These are phyloP conservation scores for Tricholoma sp. DNA, from an alignment of 768 basidiomycete species.

Conservation along the genomic window DNA sequence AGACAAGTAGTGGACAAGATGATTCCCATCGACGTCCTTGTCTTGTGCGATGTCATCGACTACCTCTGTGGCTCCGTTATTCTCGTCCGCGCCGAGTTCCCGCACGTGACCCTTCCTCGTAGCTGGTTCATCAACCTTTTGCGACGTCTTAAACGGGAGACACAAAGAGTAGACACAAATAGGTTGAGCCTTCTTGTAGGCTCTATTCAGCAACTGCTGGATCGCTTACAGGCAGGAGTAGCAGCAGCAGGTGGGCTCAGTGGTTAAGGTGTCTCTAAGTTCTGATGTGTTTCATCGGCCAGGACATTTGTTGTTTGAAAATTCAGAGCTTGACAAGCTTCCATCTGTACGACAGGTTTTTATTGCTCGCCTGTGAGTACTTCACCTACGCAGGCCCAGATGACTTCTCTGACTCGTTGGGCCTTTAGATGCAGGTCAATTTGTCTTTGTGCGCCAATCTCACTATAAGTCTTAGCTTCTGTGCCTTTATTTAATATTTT, in stretches of 20 bases:
- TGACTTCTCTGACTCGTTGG: not conserved
- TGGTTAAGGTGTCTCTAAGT: not conserved
- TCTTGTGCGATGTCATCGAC: constrained; percentile 51
- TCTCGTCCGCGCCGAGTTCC: constrained; percentile 16
- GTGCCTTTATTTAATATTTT: not conserved
- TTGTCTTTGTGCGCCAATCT: constrained; percentile 37
- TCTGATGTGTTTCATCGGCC: not conserved
- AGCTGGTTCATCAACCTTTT: constrained; percentile 37
- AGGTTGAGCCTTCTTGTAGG: constrained; percentile 9
- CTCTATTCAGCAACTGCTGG: constrained; percentile 20
- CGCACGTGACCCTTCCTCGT: constrained; percentile 50
- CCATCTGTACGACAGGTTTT: constrained; percentile 30
- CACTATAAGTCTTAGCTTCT: not conserved
- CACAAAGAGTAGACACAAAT: constrained; percentile 4
- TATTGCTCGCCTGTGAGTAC: constrained; percentile 43
- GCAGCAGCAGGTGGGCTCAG: constrained; percentile 20
- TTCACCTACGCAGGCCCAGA: not conserved
- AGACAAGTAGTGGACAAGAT: constrained; percentile 40
- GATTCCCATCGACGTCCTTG: constrained; percentile 38
- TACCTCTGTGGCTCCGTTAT: constrained; percentile 39
- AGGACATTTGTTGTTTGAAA: constrained; percentile 28
- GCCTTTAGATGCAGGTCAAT: constrained; percentile 39
- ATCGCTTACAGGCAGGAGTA: constrained; percentile 23
- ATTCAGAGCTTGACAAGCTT: constrained; percentile 15
- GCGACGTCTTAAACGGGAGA: constrained; percentile 15